These are phyloP conservation scores for Colletotrichum falcatum DNA, from an alignment of 2,329 filamentous ascomycete species.

Conservation along the genomic window DNA sequence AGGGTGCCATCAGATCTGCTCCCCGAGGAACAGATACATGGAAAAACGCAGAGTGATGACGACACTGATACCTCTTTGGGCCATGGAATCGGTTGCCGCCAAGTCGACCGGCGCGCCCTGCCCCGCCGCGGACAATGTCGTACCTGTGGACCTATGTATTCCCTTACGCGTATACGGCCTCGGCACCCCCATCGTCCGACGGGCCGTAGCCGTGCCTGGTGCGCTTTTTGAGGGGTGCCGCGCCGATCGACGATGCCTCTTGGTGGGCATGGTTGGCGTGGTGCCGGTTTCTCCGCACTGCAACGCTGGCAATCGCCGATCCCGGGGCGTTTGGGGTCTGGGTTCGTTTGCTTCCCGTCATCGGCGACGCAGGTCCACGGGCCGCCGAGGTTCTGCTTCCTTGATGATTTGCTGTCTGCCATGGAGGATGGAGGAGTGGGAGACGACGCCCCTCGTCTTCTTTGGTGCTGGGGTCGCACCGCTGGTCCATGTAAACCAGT, in stretches of 20 bases:
- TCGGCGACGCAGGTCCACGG: neutral
- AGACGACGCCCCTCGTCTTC: neutral
- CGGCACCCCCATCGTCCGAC: neutral
- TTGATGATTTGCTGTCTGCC: slow-evolving; percentile 37
- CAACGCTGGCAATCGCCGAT: slow-evolving; percentile 22
- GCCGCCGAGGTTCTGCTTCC: neutral
- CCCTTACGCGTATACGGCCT: no score
- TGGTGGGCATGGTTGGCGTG: neutral
- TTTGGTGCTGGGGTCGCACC: no score
- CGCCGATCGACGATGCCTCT: slow-evolving; percentile 18
- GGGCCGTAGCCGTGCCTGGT: slow-evolving; percentile 9
- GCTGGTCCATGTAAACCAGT: neutral
- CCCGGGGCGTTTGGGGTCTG: slow-evolving; percentile 22
- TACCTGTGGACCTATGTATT: neutral
- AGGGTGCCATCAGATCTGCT: neutral
- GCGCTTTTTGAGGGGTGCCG: neutral
- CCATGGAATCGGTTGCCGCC: slow-evolving; percentile 30
- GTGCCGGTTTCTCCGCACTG: slow-evolving; percentile 17
- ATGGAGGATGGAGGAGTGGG: neutral
- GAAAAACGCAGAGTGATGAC: slow-evolving; percentile 28
- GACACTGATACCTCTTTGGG: slow-evolving; percentile 37
- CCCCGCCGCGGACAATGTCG: slow-evolving; percentile 15
- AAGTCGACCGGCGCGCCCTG: slow-evolving; percentile 17
- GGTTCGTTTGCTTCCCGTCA: neutral
- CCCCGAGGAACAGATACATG: neutral